Evolutionary conservation across 2,329 filamentous ascomycete genomes (phyloP).

Genomic region (Cyphellophora europaea): DNA sequence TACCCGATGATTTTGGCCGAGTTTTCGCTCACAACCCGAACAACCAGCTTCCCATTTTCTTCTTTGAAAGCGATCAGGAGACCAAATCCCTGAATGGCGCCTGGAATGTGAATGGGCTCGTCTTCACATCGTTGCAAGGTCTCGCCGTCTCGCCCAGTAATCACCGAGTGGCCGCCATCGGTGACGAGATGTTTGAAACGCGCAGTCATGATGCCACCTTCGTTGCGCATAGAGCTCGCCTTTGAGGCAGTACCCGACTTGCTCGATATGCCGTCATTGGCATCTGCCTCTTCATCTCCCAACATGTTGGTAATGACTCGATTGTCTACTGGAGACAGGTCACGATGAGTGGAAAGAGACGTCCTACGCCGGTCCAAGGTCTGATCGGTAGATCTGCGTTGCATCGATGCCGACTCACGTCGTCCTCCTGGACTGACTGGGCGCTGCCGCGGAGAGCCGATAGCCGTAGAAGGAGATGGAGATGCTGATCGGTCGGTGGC

Average conservation of each 20-base stretch:
- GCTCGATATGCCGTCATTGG: conserved; percentile 2
- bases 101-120: conserved; percentile 81
- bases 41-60: conserved; percentile 59
- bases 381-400: no score
- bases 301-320: conserved; percentile 7
- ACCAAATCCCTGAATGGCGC: conserved; percentile 72
- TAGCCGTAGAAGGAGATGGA: neutral
- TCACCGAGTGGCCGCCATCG: conserved; percentile 69
- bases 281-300: neutral
- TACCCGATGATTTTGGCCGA: conserved; percentile 66
- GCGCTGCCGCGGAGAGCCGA: neutral
- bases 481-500: neutral
- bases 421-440: no score
- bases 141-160: conserved; percentile 66
- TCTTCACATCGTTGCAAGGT: conserved; percentile 76
- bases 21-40: conserved; percentile 75
- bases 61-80: conserved; percentile 66
- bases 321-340: conserved; percentile 1
- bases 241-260: conserved; percentile 10
- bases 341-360: neutral
- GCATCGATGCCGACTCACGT: no score
- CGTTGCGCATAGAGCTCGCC: conserved; percentile 3
- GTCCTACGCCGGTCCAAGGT: no score
- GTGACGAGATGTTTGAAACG: conserved; percentile 73
- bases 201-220: conserved; percentile 48